Percentiles rank a stretch among this genome's conserved stretches.
These are phyloP conservation scores for Magnolia sinica DNA, from an alignment of 164 flowering plant species.

Conservation along the genomic window DNA sequence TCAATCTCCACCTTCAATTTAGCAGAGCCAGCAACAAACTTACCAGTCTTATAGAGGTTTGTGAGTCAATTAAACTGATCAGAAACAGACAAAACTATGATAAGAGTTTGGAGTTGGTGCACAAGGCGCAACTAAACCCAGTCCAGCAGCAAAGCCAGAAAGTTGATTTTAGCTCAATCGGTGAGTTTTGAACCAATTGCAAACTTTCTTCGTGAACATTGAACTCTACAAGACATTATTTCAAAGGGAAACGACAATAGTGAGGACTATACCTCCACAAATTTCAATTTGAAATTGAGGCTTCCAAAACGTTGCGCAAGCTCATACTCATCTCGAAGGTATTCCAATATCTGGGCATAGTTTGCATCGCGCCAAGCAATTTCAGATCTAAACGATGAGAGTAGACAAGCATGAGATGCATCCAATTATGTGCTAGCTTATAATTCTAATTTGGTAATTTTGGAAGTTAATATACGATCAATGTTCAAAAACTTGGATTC, in stretches of 20 bases:
- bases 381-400: constrained; percentile 57
- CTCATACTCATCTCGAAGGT: constrained; percentile 88
- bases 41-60: no score
- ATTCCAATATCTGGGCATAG: constrained; percentile 81
- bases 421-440: neutral
- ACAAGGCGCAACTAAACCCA: no score
- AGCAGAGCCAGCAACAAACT: no score
- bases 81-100: no score
- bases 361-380: constrained; percentile 95
- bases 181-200: neutral
- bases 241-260: neutral
- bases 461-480: no score
- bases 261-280: constrained; percentile 63
- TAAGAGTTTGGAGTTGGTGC: no score
- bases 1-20: neutral
- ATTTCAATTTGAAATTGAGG: constrained; percentile 77
- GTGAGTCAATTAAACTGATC: no score
- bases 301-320: constrained; percentile 84
- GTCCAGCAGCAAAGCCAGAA: no score
- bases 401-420: neutral
- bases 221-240: neutral
- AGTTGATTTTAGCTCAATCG: no score
- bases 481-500: no score
- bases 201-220: neutral
- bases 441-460: no score